Base-by-base conservation (phyloP, 2,329 filamentous ascomycete species). In the Didymella sp. region DNA sequence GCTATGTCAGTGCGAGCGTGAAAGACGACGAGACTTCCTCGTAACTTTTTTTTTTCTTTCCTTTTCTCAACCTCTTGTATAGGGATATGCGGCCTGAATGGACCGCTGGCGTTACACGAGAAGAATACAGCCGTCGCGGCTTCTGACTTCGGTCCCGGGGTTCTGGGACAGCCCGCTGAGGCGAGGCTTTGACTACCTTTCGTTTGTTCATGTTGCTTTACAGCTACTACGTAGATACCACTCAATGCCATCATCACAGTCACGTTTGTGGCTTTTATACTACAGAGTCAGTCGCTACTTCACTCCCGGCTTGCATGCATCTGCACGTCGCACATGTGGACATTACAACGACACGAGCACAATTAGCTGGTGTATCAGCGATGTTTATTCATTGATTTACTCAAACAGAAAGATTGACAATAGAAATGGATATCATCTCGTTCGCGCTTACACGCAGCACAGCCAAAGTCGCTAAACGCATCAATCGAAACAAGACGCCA, bases 1-100 rank as follows among this genome's bases (percentile, higher is more conserved):
- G 69, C 5, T 72, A 73, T 41, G 68, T 60, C 17, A 71, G 68
- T 58, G 62, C 67, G 11, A 71, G 68, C 24, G 66, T 69, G 8
- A 66, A 72, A 37, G 70, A 69, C 19, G 66, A 70, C 7, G 58
- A 63, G 24, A 25, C 37, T 1, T 51, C 38, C 3, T 37, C 12
- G n/a, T 57, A 24, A 22, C 5, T 13, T 4, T 7, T 6, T 24
- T 43, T 22, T 22, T 30, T 22, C 22, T 24, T 31, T 27, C 27
- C 22, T 24, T 31, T 27, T 31, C 33, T 28, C 6, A 5, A 6
- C 21, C 21, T 30, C 17, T 19, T 19, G 22, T 31, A 15, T 47
- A 51, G 47, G 40, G 35, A 35, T 22, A 33, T 24, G 46, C 41
- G 22, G 22, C n/a, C 41, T 8, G 15, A 11, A 11, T 3, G 49